These are phyloP conservation scores for Phytopythium litorale DNA, from an alignment of 352 stramenopile species.

Conservation along the genomic window DNA sequence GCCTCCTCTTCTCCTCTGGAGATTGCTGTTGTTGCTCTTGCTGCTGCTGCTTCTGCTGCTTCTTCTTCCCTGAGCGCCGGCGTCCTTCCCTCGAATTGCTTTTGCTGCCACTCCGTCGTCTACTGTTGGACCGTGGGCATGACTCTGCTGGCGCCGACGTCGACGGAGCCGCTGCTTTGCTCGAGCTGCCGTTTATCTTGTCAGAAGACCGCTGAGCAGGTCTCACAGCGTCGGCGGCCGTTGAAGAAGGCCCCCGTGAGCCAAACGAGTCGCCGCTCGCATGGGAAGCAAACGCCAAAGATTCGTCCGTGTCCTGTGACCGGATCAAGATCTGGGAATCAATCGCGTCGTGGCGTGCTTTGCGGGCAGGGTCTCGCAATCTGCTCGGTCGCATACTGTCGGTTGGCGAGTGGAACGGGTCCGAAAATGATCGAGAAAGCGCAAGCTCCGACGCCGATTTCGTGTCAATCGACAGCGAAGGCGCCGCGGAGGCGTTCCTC, in stretches of 20 bases:
- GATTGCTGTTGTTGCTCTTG: neutral
- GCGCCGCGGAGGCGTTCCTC: conserved; percentile 3
- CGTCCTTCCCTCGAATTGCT: conserved; percentile 1
- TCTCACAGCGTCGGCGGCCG: no score
- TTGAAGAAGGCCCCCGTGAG: neutral
- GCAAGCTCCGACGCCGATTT: conserved; percentile 20
- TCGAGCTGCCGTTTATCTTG: neutral
- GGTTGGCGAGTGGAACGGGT: conserved; percentile 54
- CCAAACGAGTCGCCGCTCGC: neutral
- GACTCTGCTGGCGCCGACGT: conserved; percentile 2
- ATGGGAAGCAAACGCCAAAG: neutral
- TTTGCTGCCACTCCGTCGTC: conserved; percentile 6
- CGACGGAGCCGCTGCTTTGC: neutral
- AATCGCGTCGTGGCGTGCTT: conserved; percentile 25
- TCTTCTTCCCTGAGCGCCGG: neutral
- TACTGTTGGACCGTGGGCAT: neutral
- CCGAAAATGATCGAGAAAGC: conserved; percentile 55
- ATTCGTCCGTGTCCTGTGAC: conserved; percentile 38
- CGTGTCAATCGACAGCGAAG: conserved; percentile 2
- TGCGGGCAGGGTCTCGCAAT: conserved; percentile 26
- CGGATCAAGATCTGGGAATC: conserved; percentile 42
- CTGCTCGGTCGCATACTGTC: conserved; percentile 24
- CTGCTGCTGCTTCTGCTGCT: neutral
- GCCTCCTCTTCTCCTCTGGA: neutral
- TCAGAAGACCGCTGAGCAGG: neutral